A percentile compares a stretch with the other conserved stretches of the same genome.
Conservation (phyloP, 2,329 filamentous ascomycete species). For the Ceratocystis diversiconidia region DNA sequence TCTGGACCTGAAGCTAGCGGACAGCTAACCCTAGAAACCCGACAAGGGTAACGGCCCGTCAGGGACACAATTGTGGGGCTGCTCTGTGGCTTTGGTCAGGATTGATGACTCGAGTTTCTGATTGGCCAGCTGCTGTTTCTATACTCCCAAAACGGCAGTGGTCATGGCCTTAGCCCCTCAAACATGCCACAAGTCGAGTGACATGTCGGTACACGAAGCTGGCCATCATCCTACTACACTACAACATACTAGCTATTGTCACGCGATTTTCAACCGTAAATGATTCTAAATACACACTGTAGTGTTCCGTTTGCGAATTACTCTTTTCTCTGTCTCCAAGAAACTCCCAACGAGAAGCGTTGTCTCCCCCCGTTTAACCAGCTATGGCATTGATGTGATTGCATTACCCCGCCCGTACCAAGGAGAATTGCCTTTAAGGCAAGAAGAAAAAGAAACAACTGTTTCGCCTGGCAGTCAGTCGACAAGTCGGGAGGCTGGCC, state of each 20-base stretch:
- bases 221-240: neutral
- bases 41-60: neutral
- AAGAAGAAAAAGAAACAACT: neutral
- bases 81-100: neutral
- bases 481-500: neutral
- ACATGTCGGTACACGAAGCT: conserved; percentile 2
- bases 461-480: neutral
- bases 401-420: neutral
- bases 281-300: neutral
- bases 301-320: neutral
- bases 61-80: conserved; percentile 1
- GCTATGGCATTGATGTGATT: neutral
- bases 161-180: neutral
- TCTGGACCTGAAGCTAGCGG: neutral
- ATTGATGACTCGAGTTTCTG: neutral
- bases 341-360: neutral
- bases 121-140: neutral
- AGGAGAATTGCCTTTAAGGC: neutral
- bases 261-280: neutral
- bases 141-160: neutral
- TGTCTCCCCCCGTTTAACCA: neutral
- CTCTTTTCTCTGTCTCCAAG: neutral
- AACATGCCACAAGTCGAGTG: conserved; percentile 7
- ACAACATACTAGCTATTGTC: neutral
- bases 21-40: neutral